These are phyloP conservation scores for Lablab purpureus DNA, from an alignment of 306 rosid species.

Conservation along the genomic window DNA sequence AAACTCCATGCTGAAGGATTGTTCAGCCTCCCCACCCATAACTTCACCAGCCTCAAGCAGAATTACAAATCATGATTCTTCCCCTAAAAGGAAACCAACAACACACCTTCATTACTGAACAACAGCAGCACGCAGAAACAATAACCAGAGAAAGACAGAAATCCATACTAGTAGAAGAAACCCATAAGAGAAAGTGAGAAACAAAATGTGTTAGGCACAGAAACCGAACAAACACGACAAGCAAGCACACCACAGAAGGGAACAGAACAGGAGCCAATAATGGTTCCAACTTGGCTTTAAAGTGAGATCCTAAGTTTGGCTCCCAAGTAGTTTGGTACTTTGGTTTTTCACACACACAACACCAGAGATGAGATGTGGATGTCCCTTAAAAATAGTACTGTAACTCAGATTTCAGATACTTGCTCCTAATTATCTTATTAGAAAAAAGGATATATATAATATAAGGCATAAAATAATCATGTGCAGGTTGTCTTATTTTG, in stretches of 20 bases:
- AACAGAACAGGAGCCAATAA: slow-evolving; percentile 12
- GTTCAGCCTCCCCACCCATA: slow-evolving; percentile 78
- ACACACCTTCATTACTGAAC: slow-evolving; percentile 22
- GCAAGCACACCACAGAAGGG: too few species aligned
- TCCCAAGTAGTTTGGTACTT: slow-evolving; percentile 20
- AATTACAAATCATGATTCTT: slow-evolving; percentile 37
- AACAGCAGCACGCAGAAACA: neutral
- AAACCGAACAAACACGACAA: slow-evolving; percentile 13
- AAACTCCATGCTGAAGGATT: slow-evolving; percentile 59
- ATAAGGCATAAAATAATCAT: slow-evolving; percentile 43
- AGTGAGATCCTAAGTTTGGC: slow-evolving; percentile 47
- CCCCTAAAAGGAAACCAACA: slow-evolving; percentile 21
- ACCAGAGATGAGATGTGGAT: neutral
- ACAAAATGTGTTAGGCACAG: slow-evolving; percentile 16
- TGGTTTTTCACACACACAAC: slow-evolving; percentile 1
- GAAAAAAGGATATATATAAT: neutral
- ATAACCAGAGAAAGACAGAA: neutral
- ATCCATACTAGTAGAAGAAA: neutral
- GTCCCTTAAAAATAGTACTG: slow-evolving; percentile 21
- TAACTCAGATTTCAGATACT: slow-evolving; percentile 10
- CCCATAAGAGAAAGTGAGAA: slow-evolving; percentile 16
- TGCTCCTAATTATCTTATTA: too few species aligned
- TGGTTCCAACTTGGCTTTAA: slow-evolving; percentile 27
- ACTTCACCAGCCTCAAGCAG: slow-evolving; percentile 44
- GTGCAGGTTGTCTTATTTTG: slow-evolving; percentile 48